Evolutionary conservation across 805 yeast species (phyloP), one percentile per base, ranked within the genome.

Genomic region (Cephaloascus fragrans): DNA sequence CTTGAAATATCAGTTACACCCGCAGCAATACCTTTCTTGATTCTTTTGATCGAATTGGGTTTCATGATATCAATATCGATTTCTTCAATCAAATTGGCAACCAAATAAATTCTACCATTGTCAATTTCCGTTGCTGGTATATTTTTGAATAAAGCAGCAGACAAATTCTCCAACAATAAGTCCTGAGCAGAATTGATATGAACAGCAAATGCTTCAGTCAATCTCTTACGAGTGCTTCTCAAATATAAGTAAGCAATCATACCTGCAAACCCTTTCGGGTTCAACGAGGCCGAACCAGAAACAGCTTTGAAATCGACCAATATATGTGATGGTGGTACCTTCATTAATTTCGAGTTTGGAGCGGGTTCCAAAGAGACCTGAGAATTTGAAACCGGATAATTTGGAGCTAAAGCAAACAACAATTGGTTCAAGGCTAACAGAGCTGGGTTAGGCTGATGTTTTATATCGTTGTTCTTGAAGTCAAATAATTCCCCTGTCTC

Each of bases 1-100:
- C 95, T 72, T 4, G 93, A 77, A 37, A 87, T 80, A 59, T 87
- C 95, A 31, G 86, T 74, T 14, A 83, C 93, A 56, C 96, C 96
- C 3, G 88, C 89, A 31, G 90, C 93, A 14, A 87, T 75, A 41
- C 95, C 95, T 51, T 80, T 79, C 51, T 84, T 77, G 36, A 82
- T 71, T 35, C 63, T 53, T 31, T 57, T 56, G 17, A 75, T 46
- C 28, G 54, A 62, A 9, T 51, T 43, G 12, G 62, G 62, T 42
- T 61, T 58, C 15, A 16, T 14, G 33, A 48, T 39, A 26, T 47
- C 48, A 36, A 80, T 58, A 32, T 73, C 70, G 37, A 84, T 69
- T 36, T 75, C 77, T 55, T 87, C 95, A 4, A 83, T 80, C 41
- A 87, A 61, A 3, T 81, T 71, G 0, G 86, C 90, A 31, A 82